Base-by-base conservation (phyloP, 202 grass and related monocot genomes). In the Carex sylvatica region DNA sequence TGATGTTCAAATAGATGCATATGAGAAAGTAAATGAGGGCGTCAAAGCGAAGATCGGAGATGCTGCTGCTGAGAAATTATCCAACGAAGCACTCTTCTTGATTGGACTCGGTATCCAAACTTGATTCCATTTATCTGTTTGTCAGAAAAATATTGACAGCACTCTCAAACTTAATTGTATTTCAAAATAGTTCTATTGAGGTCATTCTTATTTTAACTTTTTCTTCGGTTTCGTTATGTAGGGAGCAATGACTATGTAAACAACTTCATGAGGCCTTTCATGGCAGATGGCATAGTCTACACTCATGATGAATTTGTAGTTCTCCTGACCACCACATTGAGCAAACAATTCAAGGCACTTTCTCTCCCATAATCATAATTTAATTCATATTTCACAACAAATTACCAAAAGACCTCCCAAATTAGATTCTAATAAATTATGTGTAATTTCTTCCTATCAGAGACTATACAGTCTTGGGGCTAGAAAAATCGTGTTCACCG, bases 211-310 rank as follows among this genome's bases (percentile, higher is more conserved):
- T 30, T 3, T 53, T 2, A 6, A 12, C 9, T 36, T 10, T 59
- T 79, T 74, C 52, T 2, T 19, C 23, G n/a, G 46, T 53, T 20
- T 72, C 71, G 30, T 46, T 83, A 30, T 72, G 64, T 65, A 98
- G 91, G 96, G 77, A 98, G 96, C 96, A 99, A 95, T 59, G 96
- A 95, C 73, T 99, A 99, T 69, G 77, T 99, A 51, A 99, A 95
- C 92, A 99, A 99, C 80, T 99, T 92, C 89, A 66, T 99, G 83
- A 91, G 88, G 4, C 92, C 96, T 31, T 90, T 99, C 86, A 88
- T 95, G 86, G 92, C 91, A 61, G 96, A 99, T 64, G 93, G 91
- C 81, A 87, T 88, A 67, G 62, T 90, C 5, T 99, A 99, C 72
- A 95, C 92, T 6, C 86, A 93, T 83, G 80, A 90, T 28, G 73